Evolutionary conservation across 148 eudicot genomes (phyloP), one percentile per base, ranked within the genome.

Genomic region (Vaccinium macrocarpon): DNA sequence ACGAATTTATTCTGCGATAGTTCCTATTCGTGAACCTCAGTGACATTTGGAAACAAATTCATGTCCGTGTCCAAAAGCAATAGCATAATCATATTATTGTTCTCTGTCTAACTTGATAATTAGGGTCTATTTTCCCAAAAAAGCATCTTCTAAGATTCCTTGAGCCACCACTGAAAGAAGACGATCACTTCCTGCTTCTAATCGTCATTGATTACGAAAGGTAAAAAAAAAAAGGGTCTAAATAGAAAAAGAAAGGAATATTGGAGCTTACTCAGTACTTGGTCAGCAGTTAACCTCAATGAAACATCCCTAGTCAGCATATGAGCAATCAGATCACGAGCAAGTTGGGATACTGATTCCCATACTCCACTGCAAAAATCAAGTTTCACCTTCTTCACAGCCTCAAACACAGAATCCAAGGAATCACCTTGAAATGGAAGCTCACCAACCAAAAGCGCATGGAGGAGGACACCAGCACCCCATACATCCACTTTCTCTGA

Each of bases 381-480:
- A 76, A 96, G 93, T 64, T 88, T 85, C 16, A 87, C 88, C 59
- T 79, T 93, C 88, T 93, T 96, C 70, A 94, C 94, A 49, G 99
- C 93, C 85, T 94, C 98, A 82, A 96, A 96, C 50, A 96, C 89
- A 21, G 89, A 76, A 59, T 94, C 95, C 84, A 94, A 83, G 12
- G 97, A 92, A 73, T 93, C 92, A 61, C 99, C 98, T 90, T 91
- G 89, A 86, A 96, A 96, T 76, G 98, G 99, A 77, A 96, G 95
- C 62, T 68, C 79, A 75, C 97, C 95, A 82, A 90, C 84, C 91
- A 96, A 87, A 21, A 96, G 92, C 59, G 95, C 99, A 81, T 96
- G 93, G 38, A 94, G 86, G 52, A 96, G 97, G 79, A 96, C 89
- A 86, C 99, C 99, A 51, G 98, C 98, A 89, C 99, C 94, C 98